A percentile compares a stretch with the other conserved stretches of the same genome.
Conservation (phyloP, 2,329 filamentous ascomycete genomes). For the Lanzia echinophila region DNA sequence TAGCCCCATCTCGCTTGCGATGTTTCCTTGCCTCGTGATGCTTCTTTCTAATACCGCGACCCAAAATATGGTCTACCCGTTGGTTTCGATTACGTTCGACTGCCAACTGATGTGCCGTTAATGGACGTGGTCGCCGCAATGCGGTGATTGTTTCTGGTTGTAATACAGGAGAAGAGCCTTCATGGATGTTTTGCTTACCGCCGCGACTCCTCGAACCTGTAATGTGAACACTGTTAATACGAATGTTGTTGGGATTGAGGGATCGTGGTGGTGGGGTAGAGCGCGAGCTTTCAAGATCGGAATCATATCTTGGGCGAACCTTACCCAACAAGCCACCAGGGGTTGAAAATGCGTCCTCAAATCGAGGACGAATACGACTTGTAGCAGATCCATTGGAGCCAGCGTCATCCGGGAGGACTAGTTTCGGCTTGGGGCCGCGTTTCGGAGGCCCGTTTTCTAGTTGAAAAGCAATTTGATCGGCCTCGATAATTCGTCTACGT, state of each 20-base stretch:
- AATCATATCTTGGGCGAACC: constrained; percentile 57
- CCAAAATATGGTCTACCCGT: constrained; percentile 75
- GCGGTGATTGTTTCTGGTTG: constrained; percentile 38
- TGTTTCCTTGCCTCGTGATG: constrained; percentile 57
- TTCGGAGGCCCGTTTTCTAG: constrained; percentile 45
- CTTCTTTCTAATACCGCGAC: constrained; percentile 61
- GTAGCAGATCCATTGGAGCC: constrained; percentile 39
- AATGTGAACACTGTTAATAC: constrained; percentile 24
- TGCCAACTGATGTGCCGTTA: constrained; percentile 75
- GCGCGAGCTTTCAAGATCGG: constrained; percentile 46
- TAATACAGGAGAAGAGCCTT: constrained; percentile 51
- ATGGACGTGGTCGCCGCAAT: constrained; percentile 58
- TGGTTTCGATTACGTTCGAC: constrained; percentile 73
- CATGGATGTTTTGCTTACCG: constrained; percentile 54
- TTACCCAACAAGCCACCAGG: constrained; percentile 51
- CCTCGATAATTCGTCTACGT: constrained; percentile 66
- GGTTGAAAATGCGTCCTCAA: constrained; percentile 34
- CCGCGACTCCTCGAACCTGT: constrained; percentile 34
- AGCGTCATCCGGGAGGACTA: constrained; percentile 38
- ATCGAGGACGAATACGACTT: constrained; percentile 57
- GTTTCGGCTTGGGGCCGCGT: constrained; percentile 38
- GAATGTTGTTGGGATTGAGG: constrained; percentile 30
- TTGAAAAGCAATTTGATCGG: constrained; percentile 51
- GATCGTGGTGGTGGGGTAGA: constrained; percentile 43
- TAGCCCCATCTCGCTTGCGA: constrained; percentile 57